Conservation (phyloP, 2,329 filamentous ascomycete species). For the Pestalotiopsis sp. region DNA sequence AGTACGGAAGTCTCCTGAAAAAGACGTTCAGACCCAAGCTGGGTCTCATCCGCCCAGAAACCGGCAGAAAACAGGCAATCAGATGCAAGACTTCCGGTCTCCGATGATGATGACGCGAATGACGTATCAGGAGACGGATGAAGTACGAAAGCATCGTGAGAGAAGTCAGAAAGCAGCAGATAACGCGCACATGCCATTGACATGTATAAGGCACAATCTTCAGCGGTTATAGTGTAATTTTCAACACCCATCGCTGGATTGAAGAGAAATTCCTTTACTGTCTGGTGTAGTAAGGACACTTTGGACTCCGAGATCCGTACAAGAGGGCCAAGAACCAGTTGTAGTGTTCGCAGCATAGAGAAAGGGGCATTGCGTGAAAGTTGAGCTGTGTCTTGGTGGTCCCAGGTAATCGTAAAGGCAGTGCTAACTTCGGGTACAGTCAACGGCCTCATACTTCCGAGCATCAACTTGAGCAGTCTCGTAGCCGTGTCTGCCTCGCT, state of each 20-base stretch:
- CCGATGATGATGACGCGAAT: neutral
- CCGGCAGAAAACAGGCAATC: neutral
- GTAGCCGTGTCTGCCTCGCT: constrained; percentile 24
- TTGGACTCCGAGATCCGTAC: constrained; percentile 30
- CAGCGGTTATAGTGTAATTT: constrained; percentile 10
- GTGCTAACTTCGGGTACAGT: constrained; percentile 34
- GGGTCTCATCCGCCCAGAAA: constrained; percentile 8
- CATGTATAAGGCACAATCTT: constrained; percentile 17
- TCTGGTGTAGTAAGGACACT: constrained; percentile 36
- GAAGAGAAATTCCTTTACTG: constrained; percentile 35
- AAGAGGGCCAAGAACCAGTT: constrained; percentile 31
- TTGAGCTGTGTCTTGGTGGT: constrained; percentile 23
- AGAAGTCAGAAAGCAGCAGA: constrained; percentile 35
- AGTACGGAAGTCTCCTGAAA: constrained; percentile 25
- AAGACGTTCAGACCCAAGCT: constrained; percentile 20
- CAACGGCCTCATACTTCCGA: constrained; percentile 33
- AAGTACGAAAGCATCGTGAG: constrained; percentile 24
- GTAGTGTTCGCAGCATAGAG: constrained; percentile 30
- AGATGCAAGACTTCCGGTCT: neutral
- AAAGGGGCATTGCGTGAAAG: constrained; percentile 26
- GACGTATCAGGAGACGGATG: neutral
- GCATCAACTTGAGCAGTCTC: constrained; percentile 31
- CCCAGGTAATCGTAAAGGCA: constrained; percentile 27
- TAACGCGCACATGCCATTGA: constrained; percentile 24
- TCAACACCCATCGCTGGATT: neutral